Conservation (phyloP, 148 eudicot genomes). For the Drosera capensis region DNA sequence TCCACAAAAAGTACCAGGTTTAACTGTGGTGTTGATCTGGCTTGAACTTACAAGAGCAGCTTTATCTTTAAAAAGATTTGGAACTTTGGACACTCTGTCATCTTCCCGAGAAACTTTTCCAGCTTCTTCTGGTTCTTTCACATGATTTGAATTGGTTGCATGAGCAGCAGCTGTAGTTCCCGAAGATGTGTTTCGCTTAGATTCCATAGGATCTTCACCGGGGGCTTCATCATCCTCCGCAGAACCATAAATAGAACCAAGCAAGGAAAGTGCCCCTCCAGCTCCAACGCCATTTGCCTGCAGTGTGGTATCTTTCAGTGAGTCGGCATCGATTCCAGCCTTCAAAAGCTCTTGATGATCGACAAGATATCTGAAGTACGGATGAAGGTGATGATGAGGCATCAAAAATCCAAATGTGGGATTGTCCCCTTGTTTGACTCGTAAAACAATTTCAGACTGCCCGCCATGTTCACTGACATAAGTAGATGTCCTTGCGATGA, state of each 20-base stretch:
- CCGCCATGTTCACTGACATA: constrained; percentile 87
- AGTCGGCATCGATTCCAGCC: constrained; percentile 31
- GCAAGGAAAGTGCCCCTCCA: constrained; percentile 73
- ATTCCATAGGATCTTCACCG: constrained; percentile 15
- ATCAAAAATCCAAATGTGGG: constrained; percentile 96
- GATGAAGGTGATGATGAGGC: constrained; percentile 88
- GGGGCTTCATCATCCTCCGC: constrained; percentile 78
- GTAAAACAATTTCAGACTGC: constrained; percentile 85
- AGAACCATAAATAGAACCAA: constrained; percentile 79
- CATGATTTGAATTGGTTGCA: constrained; percentile 11
- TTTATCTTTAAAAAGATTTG: constrained; percentile 31
- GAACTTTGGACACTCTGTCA: constrained; percentile 19
- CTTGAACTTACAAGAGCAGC: constrained; percentile 22
- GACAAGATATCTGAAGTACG: constrained; percentile 88
- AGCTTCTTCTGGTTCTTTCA: constrained; percentile 11
- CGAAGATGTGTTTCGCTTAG: constrained; percentile 16
- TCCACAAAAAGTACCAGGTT: constrained; percentile 23
- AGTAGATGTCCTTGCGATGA: constrained; percentile 87
- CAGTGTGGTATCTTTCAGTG: constrained; percentile 21
- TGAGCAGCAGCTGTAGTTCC: constrained; percentile 16
- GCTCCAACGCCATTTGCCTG: constrained; percentile 12
- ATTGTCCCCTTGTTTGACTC: constrained; percentile 97
- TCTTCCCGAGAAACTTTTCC: constrained; percentile 15
- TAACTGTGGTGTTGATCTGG: constrained; percentile 17
- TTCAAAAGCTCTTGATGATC: constrained; percentile 62